These are phyloP conservation scores for Termitomyces sp. DNA, from an alignment of 768 basidiomycete genomes.

Conservation along the genomic window DNA sequence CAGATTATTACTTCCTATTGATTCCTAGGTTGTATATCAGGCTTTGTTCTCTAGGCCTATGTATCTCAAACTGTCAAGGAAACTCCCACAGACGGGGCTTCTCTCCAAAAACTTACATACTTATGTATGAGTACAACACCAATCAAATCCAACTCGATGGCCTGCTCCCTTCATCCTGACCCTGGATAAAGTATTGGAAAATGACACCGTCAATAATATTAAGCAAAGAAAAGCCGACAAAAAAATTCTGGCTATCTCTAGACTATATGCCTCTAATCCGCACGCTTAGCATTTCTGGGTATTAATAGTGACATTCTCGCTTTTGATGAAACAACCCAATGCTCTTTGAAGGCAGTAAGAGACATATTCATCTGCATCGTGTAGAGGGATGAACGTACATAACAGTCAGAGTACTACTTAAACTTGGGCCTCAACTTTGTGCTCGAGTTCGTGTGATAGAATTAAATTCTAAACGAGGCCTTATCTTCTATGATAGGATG, in stretches of 20 bases:
- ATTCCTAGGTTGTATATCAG: too few species aligned
- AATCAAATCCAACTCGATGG: not conserved
- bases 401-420: too few species aligned
- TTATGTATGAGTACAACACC: not conserved
- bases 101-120: not conserved
- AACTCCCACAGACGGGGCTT: not conserved
- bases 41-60: not conserved
- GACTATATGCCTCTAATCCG: constrained; percentile 5
- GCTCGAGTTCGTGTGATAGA: too few species aligned
- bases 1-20: not conserved
- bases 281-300: constrained; percentile 12
- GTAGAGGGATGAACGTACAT: too few species aligned
- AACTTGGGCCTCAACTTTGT: too few species aligned
- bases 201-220: not conserved
- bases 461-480: too few species aligned
- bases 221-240: not conserved
- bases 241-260: not conserved
- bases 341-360: too few species aligned
- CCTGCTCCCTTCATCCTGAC: not conserved
- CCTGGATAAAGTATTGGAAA: too few species aligned
- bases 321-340: too few species aligned
- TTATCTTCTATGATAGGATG: too few species aligned
- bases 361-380: too few species aligned
- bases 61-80: not conserved
- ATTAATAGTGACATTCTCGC: too few species aligned